Conservation (phyloP, 2,329 filamentous ascomycete species). For the Parastagonospora nodorum region DNA sequence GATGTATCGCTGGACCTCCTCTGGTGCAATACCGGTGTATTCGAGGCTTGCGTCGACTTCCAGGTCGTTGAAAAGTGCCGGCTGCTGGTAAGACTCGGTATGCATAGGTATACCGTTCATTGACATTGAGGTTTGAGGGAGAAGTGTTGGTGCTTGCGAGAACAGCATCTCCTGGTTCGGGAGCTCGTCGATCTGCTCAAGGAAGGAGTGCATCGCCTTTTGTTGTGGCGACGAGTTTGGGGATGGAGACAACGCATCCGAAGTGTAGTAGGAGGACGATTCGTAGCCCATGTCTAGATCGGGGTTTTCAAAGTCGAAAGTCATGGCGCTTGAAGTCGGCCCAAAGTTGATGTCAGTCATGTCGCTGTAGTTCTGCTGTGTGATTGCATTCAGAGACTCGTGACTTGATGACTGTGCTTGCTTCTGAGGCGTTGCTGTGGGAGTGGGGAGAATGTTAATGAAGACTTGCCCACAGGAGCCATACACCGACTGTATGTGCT, state of each 20-base stretch:
- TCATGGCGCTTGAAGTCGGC: slow-evolving; percentile 46
- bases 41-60: slow-evolving; percentile 66
- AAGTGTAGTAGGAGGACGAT: slow-evolving; percentile 57
- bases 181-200: slow-evolving; percentile 41
- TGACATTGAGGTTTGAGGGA: slow-evolving; percentile 26
- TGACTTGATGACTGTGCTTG: slow-evolving; percentile 45
- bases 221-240: slow-evolving; percentile 44
- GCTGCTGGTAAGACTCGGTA: slow-evolving; percentile 23
- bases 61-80: slow-evolving; percentile 47
- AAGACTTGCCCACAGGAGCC: slow-evolving; percentile 49
- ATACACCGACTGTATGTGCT: slow-evolving; percentile 52
- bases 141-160: slow-evolving; percentile 34
- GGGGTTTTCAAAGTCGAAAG: slow-evolving; percentile 47
- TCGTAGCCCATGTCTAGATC: slow-evolving; percentile 54
- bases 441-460: slow-evolving; percentile 57
- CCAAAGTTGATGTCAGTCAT: slow-evolving; percentile 53
- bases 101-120: slow-evolving; percentile 21
- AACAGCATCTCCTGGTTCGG: slow-evolving; percentile 36
- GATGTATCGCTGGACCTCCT: slow-evolving; percentile 66
- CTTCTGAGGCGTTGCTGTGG: slow-evolving; percentile 56
- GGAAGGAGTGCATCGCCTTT: slow-evolving; percentile 40
- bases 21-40: slow-evolving; percentile 83
- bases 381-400: slow-evolving; percentile 57
- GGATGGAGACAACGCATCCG: slow-evolving; percentile 56
- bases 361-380: slow-evolving; percentile 65